These are phyloP conservation scores for Rosa hybrid DNA, from an alignment of 331 rosid genomes.

Conservation along the genomic window DNA sequence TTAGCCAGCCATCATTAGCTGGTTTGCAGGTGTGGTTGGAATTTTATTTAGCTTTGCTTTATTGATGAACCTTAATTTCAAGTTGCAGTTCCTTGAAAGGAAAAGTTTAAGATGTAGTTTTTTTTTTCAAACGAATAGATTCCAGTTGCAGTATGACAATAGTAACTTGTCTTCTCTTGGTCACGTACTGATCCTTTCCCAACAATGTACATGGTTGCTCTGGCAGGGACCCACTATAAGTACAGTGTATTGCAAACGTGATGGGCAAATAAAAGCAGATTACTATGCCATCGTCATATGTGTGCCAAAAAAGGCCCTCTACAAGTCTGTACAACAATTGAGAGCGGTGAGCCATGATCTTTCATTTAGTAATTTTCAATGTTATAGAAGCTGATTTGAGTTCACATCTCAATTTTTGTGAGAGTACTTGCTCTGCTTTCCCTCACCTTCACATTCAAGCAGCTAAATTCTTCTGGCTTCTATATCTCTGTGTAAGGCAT, in stretches of 20 bases:
- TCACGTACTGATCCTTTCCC: slow-evolving; percentile 3
- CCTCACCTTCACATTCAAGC: slow-evolving; percentile 1
- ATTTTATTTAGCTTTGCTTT: background rate
- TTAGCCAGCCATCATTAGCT: slow-evolving; percentile 76
- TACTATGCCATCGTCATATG: slow-evolving; percentile 90
- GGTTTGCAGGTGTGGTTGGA: slow-evolving; percentile 84
- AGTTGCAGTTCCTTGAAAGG: background rate
- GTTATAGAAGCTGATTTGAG: background rate
- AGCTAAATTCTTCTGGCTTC: slow-evolving; percentile 6
- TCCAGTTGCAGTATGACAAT: background rate
- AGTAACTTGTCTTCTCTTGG: slow-evolving; percentile 9
- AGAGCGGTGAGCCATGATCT: slow-evolving; percentile 72
- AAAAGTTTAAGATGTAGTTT: background rate
- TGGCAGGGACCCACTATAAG: slow-evolving; percentile 90
- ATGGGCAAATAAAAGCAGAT: slow-evolving; percentile 63
- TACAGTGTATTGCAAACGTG: slow-evolving; percentile 75
- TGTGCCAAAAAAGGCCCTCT: slow-evolving; percentile 78
- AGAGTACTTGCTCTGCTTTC: background rate
- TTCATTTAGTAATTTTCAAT: background rate
- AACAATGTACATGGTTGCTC: slow-evolving; percentile 20
- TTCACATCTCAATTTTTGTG: slow-evolving; percentile 1
- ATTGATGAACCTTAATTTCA: background rate
- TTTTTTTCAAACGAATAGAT: background rate
- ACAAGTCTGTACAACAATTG: slow-evolving; percentile 81
- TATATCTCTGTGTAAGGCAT: background rate